These are phyloP conservation scores for Arctium minus DNA, from an alignment of 129 eudicot species.

Conservation along the genomic window DNA sequence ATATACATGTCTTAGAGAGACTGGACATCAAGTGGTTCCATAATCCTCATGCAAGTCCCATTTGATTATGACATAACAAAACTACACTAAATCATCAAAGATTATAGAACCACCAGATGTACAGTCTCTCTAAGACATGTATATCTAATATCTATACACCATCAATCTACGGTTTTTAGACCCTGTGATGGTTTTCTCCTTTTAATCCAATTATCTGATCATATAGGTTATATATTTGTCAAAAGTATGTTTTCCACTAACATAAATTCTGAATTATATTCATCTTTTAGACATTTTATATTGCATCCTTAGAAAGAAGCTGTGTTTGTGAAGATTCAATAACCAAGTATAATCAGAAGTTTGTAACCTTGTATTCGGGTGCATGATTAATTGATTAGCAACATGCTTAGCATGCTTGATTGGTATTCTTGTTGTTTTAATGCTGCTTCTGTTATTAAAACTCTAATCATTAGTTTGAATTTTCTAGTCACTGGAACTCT, in stretches of 20 bases:
- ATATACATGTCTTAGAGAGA: too few species aligned
- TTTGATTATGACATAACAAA: too few species aligned
- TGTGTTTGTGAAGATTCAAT: background rate
- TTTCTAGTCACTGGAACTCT: slow-evolving; percentile 76
- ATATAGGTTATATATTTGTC: background rate
- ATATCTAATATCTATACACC: too few species aligned
- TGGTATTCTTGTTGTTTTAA: background rate
- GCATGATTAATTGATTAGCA: background rate
- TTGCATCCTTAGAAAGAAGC: background rate
- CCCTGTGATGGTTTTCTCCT: background rate
- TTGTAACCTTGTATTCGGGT: background rate
- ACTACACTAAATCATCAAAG: too few species aligned
- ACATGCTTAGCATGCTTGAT: background rate
- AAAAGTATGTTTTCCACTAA: background rate
- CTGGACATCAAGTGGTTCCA: too few species aligned
- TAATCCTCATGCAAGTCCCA: too few species aligned
- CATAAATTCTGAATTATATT: background rate
- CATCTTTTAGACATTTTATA: background rate
- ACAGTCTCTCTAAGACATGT: too few species aligned
- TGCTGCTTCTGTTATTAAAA: background rate
- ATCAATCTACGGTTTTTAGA: too few species aligned
- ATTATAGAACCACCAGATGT: too few species aligned
- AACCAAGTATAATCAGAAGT: background rate
- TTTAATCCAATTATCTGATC: background rate
- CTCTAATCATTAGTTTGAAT: slow-evolving; percentile 21